Evolutionary conservation across 495 filamentous ascomycete species (phyloP).

Genomic region (Trichoderma asperelloides): DNA sequence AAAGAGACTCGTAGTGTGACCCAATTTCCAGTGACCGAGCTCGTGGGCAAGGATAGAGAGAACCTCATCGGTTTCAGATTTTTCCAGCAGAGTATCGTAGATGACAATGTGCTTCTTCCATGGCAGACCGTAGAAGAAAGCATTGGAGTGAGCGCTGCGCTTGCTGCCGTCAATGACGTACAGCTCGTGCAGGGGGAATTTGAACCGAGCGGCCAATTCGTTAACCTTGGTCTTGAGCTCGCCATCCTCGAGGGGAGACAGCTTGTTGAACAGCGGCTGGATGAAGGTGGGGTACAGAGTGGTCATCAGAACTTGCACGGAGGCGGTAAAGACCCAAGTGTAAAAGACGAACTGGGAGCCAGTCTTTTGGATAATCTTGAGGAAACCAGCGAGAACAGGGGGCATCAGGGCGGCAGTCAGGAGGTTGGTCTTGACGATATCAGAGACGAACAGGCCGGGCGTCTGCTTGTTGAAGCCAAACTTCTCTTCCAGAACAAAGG

Average conservation of each 20-base stretch:
- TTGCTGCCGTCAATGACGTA: slow-evolving; percentile 97
- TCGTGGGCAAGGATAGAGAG: slow-evolving; percentile 93
- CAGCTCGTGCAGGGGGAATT: slow-evolving; percentile 85
- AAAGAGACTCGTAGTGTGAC: slow-evolving; percentile 89
- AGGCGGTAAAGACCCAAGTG: slow-evolving; percentile 84
- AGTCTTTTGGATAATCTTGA: slow-evolving; percentile 85
- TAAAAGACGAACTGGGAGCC: slow-evolving; percentile 94
- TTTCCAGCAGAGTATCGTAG: slow-evolving; percentile 94
- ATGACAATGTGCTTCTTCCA: slow-evolving; percentile 99
- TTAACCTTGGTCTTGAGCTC: slow-evolving; percentile 82
- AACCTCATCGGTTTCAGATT: slow-evolving; percentile 83
- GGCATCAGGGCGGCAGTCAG: slow-evolving; percentile 69
- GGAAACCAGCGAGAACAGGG: slow-evolving; percentile 81
- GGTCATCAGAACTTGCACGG: slow-evolving; percentile 84
- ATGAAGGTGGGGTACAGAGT: slow-evolving; percentile 94
- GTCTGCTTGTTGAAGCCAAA: slow-evolving; percentile 99
- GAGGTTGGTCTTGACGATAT: slow-evolving; percentile 85
- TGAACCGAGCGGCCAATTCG: slow-evolving; percentile 67
- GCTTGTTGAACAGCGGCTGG: slow-evolving; percentile 94
- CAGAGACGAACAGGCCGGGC: slow-evolving; percentile 74
- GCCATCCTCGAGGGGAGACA: slow-evolving; percentile 83
- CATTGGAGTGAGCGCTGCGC: slow-evolving; percentile 93
- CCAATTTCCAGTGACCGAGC: slow-evolving; percentile 91
- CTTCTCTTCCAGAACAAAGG: slow-evolving; percentile 90
- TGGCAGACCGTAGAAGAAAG: slow-evolving; percentile 94